These are phyloP conservation scores for Dichotomopilus funicola DNA, from an alignment of 2,329 filamentous ascomycete genomes.

Conservation along the genomic window DNA sequence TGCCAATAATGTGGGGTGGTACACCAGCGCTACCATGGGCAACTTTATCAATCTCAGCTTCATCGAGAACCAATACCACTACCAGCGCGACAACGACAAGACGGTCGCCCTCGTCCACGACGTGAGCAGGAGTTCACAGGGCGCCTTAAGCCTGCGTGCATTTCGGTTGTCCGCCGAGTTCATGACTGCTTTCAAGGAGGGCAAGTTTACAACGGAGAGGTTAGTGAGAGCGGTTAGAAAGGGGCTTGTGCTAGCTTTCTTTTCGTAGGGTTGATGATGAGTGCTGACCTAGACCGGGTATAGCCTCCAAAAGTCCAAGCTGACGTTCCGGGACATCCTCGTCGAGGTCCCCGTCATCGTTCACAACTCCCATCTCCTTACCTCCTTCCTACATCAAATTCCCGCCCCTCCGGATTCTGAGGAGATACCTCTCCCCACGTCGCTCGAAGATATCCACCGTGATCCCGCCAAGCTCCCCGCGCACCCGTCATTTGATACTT, in stretches of 20 bases:
- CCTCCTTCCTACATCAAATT: constrained; percentile 88
- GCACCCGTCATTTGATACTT: constrained; percentile 79
- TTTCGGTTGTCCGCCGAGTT: constrained; percentile 85
- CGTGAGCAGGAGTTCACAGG: constrained; percentile 89
- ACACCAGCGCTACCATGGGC: constrained; percentile 97
- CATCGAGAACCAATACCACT: constrained; percentile 96
- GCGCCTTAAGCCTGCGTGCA: constrained; percentile 79
- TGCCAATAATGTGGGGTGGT: constrained; percentile 97
- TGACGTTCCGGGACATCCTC: constrained; percentile 90
- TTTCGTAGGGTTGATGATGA: neutral
- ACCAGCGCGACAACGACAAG: constrained; percentile 90
- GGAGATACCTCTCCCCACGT: constrained; percentile 69
- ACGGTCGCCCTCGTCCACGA: constrained; percentile 90
- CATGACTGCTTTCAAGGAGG: constrained; percentile 89
- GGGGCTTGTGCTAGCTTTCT: constrained; percentile 13
- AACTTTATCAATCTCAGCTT: constrained; percentile 94
- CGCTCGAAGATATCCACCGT: constrained; percentile 68
- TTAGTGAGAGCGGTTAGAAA: constrained; percentile 40
- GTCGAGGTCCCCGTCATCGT: constrained; percentile 82
- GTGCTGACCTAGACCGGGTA: constrained; percentile 1
- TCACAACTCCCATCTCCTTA: constrained; percentile 97
- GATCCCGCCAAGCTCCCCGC: constrained; percentile 59
- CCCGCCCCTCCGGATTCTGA: constrained; percentile 59
- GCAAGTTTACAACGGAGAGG: constrained; percentile 95
- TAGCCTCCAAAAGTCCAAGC: constrained; percentile 88